Base-by-base conservation (phyloP, 768 basidiomycete genomes). In the Lactarius hatsudake region DNA sequence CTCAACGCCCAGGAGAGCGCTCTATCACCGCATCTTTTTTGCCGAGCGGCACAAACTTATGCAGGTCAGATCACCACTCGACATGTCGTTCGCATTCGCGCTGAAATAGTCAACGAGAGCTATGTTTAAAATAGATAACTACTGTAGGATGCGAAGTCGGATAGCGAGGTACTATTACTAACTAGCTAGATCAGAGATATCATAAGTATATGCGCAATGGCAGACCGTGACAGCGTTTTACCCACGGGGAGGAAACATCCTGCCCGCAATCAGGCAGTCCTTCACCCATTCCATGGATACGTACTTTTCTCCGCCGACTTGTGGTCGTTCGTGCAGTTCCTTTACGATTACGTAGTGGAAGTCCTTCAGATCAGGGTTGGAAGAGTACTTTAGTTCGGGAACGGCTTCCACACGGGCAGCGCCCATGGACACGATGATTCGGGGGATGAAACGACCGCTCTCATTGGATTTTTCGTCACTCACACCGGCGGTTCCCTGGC, bases 391-490 rank as follows among this genome's bases (percentile, higher is more conserved):
- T 10, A 76, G 36, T n/a, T 86, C 82, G 9, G 78, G 75, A 34
- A 87, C 83, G 2, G 86, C 86, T 75, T 93, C 89, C 56, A 96
- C 88, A 15, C 77, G 79, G 8, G 78, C 76, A 0, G 94, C 91
- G 0, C 93, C 93, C 87, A 95, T 91, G 36, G 85, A 84, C 53
- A 92, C 75, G 42, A 93, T 82, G 67, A 95, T 89, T 60, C 84
- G 85, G 28, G 83, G 85, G 69, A 86, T 83, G 56, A 73, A 79
- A 71, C 80, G 81, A 32, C 66, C 65, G 78, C 80, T 10, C 79
- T 79, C 67, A 79, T 79, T 73, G 5, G 48, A 15, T 51, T 72
- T 65, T 26, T 73, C 71, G 20, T 65, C 62, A 45, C 53, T 30
- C n/a, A 61, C 51, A 30, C 63, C 57, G 4, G 53, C 68, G 9